phyloP scores from a whole-genome alignment of 1,284 basidiomycete species.

The Cutaneotrichosporon arboriforme region DNA sequence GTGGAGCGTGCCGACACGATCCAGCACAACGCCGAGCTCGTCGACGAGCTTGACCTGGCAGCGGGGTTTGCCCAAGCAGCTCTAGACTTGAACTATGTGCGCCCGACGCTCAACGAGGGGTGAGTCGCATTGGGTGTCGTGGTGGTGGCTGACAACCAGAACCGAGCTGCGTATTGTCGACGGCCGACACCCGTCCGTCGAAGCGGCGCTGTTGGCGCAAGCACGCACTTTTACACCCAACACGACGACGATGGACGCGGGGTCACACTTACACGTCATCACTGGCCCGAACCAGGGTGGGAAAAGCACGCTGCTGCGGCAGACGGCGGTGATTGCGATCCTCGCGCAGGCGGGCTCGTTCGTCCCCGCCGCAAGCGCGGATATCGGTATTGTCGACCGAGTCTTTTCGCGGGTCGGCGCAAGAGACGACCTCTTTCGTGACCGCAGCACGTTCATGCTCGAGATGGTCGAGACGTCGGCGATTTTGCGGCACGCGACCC shows the following conservation, averaged over 20 bases:
- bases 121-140: constrained; percentile 48
- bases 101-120: constrained; percentile 67
- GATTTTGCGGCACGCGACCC: constrained; percentile 68
- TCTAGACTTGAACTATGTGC: constrained; percentile 67
- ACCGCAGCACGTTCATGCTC: constrained; percentile 78
- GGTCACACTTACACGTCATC: constrained; percentile 66
- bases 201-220: constrained; percentile 71
- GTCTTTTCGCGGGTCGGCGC: constrained; percentile 94
- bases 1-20: constrained; percentile 56
- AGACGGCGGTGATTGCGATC: constrained; percentile 83
- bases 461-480: constrained; percentile 51
- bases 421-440: constrained; percentile 87
- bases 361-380: constrained; percentile 76
- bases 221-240: constrained; percentile 80
- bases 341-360: constrained; percentile 89
- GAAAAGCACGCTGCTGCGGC: constrained; percentile 88
- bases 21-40: constrained; percentile 67
- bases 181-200: constrained; percentile 88
- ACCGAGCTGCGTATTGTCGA: constrained; percentile 62
- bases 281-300: constrained; percentile 95
- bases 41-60: constrained; percentile 86
- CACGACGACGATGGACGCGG: constrained; percentile 59
- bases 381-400: constrained; percentile 80
- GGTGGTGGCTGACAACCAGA: constrained; percentile 48
- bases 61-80: constrained; percentile 79